Percentiles rank a stretch among this genome's conserved stretches.
Evolutionary conservation across 331 rosid genomes (phyloP).

Genomic region (Acacia pycnantha): DNA sequence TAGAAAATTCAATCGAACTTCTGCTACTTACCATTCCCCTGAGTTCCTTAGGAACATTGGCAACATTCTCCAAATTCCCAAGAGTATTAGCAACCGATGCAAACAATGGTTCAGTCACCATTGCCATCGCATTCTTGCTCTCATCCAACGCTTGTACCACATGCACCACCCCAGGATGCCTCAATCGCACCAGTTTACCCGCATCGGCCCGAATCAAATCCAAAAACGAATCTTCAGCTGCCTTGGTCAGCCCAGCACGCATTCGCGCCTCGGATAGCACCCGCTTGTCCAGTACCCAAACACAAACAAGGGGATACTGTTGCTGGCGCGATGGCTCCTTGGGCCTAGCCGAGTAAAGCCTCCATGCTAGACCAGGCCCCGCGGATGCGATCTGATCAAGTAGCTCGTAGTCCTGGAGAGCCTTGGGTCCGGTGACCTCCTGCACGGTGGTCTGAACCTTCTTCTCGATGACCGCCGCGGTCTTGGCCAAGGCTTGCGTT

Average conservation of each 20-base stretch:
- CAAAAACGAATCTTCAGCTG: constrained; percentile 78
- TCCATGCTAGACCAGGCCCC: constrained; percentile 87
- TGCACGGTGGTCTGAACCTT: constrained; percentile 93
- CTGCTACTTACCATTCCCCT: constrained; percentile 66
- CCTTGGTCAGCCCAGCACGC: constrained; percentile 72
- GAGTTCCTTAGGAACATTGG: constrained; percentile 79
- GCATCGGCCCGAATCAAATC: constrained; percentile 92
- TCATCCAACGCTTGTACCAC: constrained; percentile 96
- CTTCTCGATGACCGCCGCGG: constrained; percentile 95
- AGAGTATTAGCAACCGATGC: constrained; percentile 88
- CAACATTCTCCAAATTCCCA: constrained; percentile 68
- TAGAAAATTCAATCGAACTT: neutral
- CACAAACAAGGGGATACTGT: constrained; percentile 89
- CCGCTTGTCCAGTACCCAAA: constrained; percentile 90
- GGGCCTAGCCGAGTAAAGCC: constrained; percentile 71
- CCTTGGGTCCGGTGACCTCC: constrained; percentile 92
- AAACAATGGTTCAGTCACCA: constrained; percentile 96
- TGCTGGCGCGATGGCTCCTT: constrained; percentile 78
- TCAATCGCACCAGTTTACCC: constrained; percentile 66
- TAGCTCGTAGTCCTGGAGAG: constrained; percentile 93
- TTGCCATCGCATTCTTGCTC: constrained; percentile 95
- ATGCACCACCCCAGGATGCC: constrained; percentile 95
- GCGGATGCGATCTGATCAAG: constrained; percentile 97
- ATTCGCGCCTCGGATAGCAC: constrained; percentile 65
- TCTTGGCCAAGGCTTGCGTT: constrained; percentile 93